Evolutionary conservation across 2,329 filamentous ascomycete genomes (phyloP), one percentile per base, ranked within the genome.

Genomic region (Xylariales sp.): DNA sequence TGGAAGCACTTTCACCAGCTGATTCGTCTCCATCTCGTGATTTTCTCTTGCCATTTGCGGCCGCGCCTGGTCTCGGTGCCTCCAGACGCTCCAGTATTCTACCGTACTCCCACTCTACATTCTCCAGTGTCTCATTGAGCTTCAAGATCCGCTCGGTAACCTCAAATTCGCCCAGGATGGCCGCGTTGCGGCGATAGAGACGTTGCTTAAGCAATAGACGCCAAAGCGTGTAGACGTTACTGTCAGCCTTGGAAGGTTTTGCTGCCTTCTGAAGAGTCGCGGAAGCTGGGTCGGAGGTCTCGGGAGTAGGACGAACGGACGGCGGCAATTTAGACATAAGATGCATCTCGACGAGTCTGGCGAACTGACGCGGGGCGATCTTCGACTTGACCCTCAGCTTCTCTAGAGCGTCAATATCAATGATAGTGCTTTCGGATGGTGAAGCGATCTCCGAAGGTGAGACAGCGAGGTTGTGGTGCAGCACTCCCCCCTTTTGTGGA

Each of bases 331-430:
- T 65, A 2, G 77, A 78, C 67, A 83, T 78, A 18, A 83, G 67
- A 33, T 90, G 79, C 72, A 91, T 85, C 59, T 93, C 87, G 1
- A 88, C 65, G 6, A 90, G 70, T 5, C 87, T 74, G 44, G 72
- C 71, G 56, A 91, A 89, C 53, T 93, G 87, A n/a, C 87, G 71
- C 0, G 80, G 74, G 2, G 82, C 79, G 41, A 91, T 87, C 67
- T 91, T 93, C 37, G 73, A 67, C 45, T 76, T 67, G 19, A 64
- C 60, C 3, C 80, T 75, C n/a, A 88, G 63, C 2, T 62, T 53
- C 20, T 81, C 74, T 2, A 83, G 65, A 10, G 69, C 63, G 3
- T 67, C 64, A 12, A 69, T 60, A 21, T 84, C 73, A n/a, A 86
- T 64, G 35, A 88, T 77, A 7, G 48, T 49, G 24, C 66, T 60